Conservation (phyloP, 129 eudicot species). For the Flaveria linearis region DNA sequence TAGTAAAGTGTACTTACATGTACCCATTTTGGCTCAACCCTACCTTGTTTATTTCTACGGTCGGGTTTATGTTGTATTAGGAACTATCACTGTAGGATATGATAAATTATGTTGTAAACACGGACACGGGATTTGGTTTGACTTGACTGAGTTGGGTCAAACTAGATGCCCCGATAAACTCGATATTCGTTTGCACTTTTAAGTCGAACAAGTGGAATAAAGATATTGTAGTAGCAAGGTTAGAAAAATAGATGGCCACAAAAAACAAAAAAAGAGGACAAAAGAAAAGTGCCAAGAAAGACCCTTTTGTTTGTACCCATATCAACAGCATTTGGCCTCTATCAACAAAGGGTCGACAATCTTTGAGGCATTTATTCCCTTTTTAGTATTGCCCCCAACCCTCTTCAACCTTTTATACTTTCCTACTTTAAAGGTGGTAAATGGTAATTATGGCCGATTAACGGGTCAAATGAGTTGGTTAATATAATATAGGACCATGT, state of each 20-base stretch:
- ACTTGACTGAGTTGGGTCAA: conserved; percentile 26
- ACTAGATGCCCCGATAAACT: conserved; percentile 30
- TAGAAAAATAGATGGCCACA: conserved; percentile 37
- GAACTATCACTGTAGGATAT: neutral
- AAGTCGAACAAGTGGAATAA: conserved; percentile 34
- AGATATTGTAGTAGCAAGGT: conserved; percentile 27
- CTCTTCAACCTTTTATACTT: conserved; percentile 2
- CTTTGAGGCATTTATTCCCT: conserved; percentile 31
- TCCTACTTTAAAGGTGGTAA: neutral
- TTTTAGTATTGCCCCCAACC: conserved; percentile 27
- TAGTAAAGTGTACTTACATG: neutral
- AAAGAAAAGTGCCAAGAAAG: conserved; percentile 24
- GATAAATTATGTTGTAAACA: neutral
- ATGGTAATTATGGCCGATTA: neutral
- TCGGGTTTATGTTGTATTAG: neutral
- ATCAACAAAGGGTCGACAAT: conserved; percentile 30
- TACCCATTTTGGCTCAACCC: neutral
- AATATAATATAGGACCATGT: too few relatives aligned
- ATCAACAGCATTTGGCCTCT: neutral
- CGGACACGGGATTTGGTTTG: neutral
- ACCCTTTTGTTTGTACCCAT: conserved; percentile 31
- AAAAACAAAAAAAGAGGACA: conserved; percentile 24
- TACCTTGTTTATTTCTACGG: neutral
- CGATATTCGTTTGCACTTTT: conserved; percentile 16
- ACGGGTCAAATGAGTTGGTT: too few relatives aligned